A percentile compares a stretch with the other conserved stretches of the same genome.
phyloP scores from a whole-genome alignment of 192 early-diverging fungal genomes.

The Chytriomyces sp. region DNA sequence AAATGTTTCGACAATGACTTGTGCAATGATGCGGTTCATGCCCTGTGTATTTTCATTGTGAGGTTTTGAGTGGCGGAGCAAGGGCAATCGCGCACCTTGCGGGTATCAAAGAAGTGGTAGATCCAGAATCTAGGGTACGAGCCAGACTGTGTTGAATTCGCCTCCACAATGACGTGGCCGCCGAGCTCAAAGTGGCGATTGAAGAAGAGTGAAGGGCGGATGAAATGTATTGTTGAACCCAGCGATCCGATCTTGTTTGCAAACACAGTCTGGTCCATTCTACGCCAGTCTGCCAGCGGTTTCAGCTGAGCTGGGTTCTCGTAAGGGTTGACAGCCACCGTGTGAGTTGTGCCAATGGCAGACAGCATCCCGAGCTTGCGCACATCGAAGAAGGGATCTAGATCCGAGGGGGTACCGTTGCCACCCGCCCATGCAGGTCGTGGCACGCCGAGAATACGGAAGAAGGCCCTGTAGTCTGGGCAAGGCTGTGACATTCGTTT shows the following conservation, averaged over 20 bases:
- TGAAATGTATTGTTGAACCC: neutral
- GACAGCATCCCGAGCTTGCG: neutral
- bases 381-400: neutral
- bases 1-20: neutral
- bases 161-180: neutral
- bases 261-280: neutral
- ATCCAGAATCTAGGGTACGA: neutral
- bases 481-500: too few relatives aligned
- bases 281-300: neutral
- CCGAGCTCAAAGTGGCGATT: constrained; percentile 11
- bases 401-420: neutral
- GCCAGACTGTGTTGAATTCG: too few relatives aligned
- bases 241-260: neutral
- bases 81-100: neutral
- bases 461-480: neutral
- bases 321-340: neutral
- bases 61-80: neutral
- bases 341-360: neutral
- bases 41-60: neutral
- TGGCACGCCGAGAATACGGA: constrained; percentile 6
- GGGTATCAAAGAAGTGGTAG: neutral
- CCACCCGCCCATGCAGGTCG: neutral
- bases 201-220: neutral
- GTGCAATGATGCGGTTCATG: neutral
- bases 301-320: too few relatives aligned